These are phyloP conservation scores for Hypoxylon fuscum DNA, from an alignment of 495 filamentous ascomycete species.

Conservation along the genomic window DNA sequence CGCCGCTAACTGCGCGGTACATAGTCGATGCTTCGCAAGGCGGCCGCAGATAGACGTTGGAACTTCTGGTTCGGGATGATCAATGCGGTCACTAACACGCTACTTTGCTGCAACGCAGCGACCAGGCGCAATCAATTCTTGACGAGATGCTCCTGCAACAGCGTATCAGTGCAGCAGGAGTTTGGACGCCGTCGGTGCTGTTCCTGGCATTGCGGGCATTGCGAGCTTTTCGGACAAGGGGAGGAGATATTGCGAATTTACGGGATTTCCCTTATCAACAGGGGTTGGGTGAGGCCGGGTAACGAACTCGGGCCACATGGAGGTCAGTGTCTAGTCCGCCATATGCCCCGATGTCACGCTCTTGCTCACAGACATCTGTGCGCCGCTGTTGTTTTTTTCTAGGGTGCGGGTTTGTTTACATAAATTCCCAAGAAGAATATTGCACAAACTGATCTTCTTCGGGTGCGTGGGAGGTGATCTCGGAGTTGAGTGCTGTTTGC, in stretches of 20 bases:
- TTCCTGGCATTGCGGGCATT: neutral
- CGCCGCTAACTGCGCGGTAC: conserved; percentile 4
- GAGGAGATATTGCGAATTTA: conserved; percentile 11
- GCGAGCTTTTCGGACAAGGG: conserved; percentile 1
- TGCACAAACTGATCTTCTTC: neutral
- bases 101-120: conserved; percentile 16
- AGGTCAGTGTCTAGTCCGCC: conserved; percentile 13
- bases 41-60: conserved; percentile 8
- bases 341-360: conserved; percentile 28
- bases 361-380: conserved; percentile 20
- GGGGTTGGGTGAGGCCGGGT: neutral
- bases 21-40: neutral
- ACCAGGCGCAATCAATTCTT: conserved; percentile 5
- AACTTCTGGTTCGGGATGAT: neutral
- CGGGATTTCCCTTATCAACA: conserved; percentile 17
- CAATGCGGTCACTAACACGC: conserved; percentile 2
- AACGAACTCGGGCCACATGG: conserved; percentile 25
- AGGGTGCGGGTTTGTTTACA: conserved; percentile 21
- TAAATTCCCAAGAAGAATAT: neutral
- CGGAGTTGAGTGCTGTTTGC: neutral
- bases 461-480: neutral
- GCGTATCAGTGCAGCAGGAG: conserved; percentile 33
- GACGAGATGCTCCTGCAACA: conserved; percentile 24
- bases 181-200: conserved; percentile 17
- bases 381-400: conserved; percentile 9